These are phyloP conservation scores for Fusarium mundagurra DNA, from an alignment of 2,329 filamentous ascomycete genomes.

Conservation along the genomic window DNA sequence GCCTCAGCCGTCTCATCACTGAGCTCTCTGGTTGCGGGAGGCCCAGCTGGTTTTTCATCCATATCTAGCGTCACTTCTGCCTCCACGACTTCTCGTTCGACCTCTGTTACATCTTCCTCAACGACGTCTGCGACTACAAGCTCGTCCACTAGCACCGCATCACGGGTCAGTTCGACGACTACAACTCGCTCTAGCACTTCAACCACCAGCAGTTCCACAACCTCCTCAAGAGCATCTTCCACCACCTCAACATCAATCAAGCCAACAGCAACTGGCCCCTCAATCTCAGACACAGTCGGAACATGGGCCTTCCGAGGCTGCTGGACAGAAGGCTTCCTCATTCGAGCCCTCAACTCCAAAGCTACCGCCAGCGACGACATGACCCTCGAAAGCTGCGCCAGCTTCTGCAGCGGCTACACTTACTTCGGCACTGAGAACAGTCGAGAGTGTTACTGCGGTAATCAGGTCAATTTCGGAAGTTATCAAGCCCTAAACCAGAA, in stretches of 20 bases:
- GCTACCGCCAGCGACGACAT: conserved; percentile 46
- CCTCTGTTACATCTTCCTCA: neutral
- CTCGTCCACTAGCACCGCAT: neutral
- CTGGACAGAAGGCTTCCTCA: conserved; percentile 47
- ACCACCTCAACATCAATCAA: neutral
- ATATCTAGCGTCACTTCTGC: neutral
- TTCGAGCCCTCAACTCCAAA: conserved; percentile 45
- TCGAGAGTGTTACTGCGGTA: conserved; percentile 53
- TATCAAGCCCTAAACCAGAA: conserved; percentile 42
- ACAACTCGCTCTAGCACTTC: neutral
- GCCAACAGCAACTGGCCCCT: conserved; percentile 38
- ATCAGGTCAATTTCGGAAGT: conserved; percentile 44
- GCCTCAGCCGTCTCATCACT: conserved; percentile 34
- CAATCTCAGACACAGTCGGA: conserved; percentile 39
- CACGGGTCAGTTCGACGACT: neutral
- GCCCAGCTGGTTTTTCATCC: neutral
- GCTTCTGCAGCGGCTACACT: conserved; percentile 43
- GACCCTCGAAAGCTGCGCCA: conserved; percentile 49
- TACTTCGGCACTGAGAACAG: conserved; percentile 51
- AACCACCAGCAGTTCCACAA: neutral
- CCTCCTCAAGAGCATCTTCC: neutral
- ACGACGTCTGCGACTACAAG: neutral
- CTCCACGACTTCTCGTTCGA: neutral
- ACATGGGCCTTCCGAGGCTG: conserved; percentile 50
- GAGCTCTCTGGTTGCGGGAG: neutral